These are phyloP conservation scores for Colletotrichum salicis DNA, from an alignment of 2,329 filamentous ascomycete species.

Conservation along the genomic window DNA sequence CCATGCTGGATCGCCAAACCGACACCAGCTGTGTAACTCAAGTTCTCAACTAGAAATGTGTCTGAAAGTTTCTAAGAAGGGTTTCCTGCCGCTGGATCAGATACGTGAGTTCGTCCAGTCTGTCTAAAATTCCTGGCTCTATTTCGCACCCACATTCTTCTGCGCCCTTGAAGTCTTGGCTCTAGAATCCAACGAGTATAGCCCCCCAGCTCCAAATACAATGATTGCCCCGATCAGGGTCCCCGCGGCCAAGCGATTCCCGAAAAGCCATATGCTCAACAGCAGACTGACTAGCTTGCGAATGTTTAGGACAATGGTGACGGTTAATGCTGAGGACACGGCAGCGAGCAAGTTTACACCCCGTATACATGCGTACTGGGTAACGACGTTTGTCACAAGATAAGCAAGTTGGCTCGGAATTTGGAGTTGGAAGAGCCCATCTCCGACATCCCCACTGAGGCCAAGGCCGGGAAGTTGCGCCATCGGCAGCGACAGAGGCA, in stretches of 20 bases:
- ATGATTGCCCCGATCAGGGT: slow-evolving; percentile 84
- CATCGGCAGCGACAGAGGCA: slow-evolving; percentile 62
- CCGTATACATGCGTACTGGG: slow-evolving; percentile 94
- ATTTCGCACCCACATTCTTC: slow-evolving; percentile 25
- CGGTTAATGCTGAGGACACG: slow-evolving; percentile 88
- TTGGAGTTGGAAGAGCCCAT: slow-evolving; percentile 49
- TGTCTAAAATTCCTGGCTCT: background rate
- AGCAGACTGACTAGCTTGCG: slow-evolving; percentile 92
- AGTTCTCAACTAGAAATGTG: background rate
- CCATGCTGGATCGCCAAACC: background rate
- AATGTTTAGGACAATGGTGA: slow-evolving; percentile 96
- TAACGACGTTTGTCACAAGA: slow-evolving; percentile 81
- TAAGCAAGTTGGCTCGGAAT: slow-evolving; percentile 78
- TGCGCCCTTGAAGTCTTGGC: slow-evolving; percentile 43
- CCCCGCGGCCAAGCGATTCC: slow-evolving; percentile 79
- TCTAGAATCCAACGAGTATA: slow-evolving; percentile 83
- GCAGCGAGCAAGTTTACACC: slow-evolving; percentile 95
- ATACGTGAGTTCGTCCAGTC: background rate
- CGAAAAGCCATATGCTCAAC: slow-evolving; percentile 93
- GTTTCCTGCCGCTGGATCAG: background rate
- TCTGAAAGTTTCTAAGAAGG: background rate
- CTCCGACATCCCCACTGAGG: slow-evolving; percentile 51
- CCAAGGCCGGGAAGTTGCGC: slow-evolving; percentile 40
- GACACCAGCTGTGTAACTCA: background rate
- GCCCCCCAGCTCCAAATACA: slow-evolving; percentile 89